Percentiles rank a stretch among this genome's conserved stretches.
Evolutionary conservation across 306 rosid genomes (phyloP).

Genomic region (Erythrophleum fordii): DNA sequence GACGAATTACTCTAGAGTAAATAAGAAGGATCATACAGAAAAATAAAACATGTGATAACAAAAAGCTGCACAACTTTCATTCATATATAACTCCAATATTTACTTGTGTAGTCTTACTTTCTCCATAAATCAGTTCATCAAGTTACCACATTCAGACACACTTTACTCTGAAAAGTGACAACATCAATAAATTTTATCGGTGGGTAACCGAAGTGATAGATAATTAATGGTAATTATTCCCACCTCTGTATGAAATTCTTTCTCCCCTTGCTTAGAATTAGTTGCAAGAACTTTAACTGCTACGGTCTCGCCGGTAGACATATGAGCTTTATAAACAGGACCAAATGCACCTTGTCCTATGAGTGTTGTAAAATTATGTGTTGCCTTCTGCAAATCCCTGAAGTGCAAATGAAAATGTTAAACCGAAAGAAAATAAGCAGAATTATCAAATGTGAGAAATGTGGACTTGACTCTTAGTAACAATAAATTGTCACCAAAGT

Average conservation of each 20-base stretch:
- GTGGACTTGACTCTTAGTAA: too few relatives aligned
- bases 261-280: conserved; percentile 97
- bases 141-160: background rate
- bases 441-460: background rate
- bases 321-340: conserved; percentile 96
- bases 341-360: conserved; percentile 99
- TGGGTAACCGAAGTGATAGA: background rate
- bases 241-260: conserved; percentile 97
- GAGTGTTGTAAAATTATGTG: conserved; percentile 84
- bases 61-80: too few relatives aligned
- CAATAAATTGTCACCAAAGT: too few relatives aligned
- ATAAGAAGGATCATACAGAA: conserved; percentile 29
- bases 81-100: too few relatives aligned
- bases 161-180: background rate
- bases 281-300: conserved; percentile 98
- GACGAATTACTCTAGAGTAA: background rate
- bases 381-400: conserved; percentile 99
- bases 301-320: conserved; percentile 88
- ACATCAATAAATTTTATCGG: background rate
- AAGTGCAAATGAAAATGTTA: conserved; percentile 7
- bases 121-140: too few relatives aligned
- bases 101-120: too few relatives aligned
- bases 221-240: background rate
- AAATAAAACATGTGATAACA: conserved; percentile 5
- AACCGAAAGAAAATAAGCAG: background rate